Conservation (phyloP, 139 green algal species). For the Coccomyxa sp. region DNA sequence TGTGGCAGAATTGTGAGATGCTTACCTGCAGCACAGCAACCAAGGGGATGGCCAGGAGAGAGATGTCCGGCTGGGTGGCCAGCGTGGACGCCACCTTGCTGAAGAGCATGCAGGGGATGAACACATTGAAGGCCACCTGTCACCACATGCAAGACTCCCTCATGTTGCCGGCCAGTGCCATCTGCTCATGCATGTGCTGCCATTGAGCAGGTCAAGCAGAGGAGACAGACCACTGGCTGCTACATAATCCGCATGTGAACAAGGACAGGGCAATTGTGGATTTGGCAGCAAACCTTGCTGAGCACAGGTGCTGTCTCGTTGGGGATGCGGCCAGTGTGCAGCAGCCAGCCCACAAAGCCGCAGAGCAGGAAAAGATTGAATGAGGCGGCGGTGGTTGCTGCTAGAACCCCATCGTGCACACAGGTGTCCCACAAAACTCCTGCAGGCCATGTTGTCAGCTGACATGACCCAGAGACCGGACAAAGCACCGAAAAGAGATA, state of each 20-base stretch:
- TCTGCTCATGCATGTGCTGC: not conserved
- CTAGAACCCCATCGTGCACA: constrained; percentile 30
- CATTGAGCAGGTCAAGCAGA: not conserved
- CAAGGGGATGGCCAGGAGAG: constrained; percentile 22
- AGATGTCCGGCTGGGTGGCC: constrained; percentile 1
- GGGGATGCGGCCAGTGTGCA: constrained; percentile 32
- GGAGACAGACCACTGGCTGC: not conserved
- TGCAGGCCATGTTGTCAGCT: not conserved
- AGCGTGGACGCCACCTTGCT: constrained; percentile 50
- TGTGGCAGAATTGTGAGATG: not conserved
- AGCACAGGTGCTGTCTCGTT: constrained; percentile 47
- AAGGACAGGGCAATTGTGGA: not conserved
- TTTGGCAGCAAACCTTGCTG: constrained; percentile 32
- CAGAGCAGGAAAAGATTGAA: constrained; percentile 54
- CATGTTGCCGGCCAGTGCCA: not conserved
- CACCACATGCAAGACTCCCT: not conserved
- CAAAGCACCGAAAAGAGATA: no score
- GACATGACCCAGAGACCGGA: no score
- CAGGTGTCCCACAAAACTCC: not conserved
- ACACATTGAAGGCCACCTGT: constrained; percentile 52
- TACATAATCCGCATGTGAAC: not conserved
- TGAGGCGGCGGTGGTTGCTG: constrained; percentile 24
- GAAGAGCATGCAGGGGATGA: constrained; percentile 64
- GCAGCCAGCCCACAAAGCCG: constrained; percentile 31
- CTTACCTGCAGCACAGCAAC: constrained; percentile 15